Evolutionary conservation across 306 rosid species (phyloP), one percentile per base, ranked within the genome.

Genomic region (Ammopiptanthus mongolicus): DNA sequence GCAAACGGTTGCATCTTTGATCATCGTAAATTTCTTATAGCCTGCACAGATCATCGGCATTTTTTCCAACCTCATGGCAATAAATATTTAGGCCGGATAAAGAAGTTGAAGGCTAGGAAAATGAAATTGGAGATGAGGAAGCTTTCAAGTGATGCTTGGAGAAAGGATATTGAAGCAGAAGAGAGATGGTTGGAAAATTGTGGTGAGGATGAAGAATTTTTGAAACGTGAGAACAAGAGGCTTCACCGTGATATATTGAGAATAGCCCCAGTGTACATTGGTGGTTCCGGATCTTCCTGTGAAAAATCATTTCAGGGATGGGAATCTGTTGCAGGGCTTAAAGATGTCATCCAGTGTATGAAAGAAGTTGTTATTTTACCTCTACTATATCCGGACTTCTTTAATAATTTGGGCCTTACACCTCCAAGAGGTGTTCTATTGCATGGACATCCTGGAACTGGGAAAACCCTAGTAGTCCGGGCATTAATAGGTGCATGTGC

Each of bases 311-410:
- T 90, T 88, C 89, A 90, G 87, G 97, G 98, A 63, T 94, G 98
- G 98, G 98, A 94, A 84, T 91, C 98, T 55, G 97, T 94, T 83
- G 98, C 98, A 13, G 98, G 98, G 82, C 98, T 94, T 75, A 85
- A 90, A 82, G 89, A 90, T 82, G 98, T 94, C 85, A 94, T 94
- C 82, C 85, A 66, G 52, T 94, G 98, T 84, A 88, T 94, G 98
- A 94, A 94, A 75, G 98, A 94, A 90, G 96, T 94, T 80, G 98
- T 94, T 70, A 90, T 91, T 69, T 82, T 94, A 77, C 98, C 98
- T 64, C 89, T 94, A 37, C 74, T 94, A 21, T 94, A 94, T 82
- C 98, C 98, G 2, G 96, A 94, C 84, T 83, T 94, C 84, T 94
- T 94, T 58, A 92, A 85, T 81, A 88, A 70, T 66, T 81, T 94